Evolutionary conservation across 2,329 filamentous ascomycete species (phyloP), one percentile per base, ranked within the genome.

Genomic region (Zasmidium angulare): DNA sequence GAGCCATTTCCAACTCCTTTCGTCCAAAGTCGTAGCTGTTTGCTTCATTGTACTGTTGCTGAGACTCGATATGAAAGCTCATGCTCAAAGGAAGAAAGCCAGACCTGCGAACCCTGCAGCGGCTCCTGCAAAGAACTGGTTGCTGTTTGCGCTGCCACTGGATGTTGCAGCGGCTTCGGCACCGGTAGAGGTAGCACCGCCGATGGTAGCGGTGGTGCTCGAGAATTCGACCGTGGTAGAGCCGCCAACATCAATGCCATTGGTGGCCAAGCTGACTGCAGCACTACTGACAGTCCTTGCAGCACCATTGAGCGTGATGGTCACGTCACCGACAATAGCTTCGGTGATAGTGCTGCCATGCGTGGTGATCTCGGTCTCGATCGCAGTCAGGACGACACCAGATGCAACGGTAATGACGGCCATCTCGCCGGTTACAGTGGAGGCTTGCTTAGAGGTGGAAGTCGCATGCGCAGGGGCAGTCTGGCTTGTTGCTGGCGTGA

Each of bases 401-500:
- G 55, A 40, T 6, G 43, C 26, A 14, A 65, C 46, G 17, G 64
- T 65, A 26, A 65, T 46, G 24, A 50, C 21, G 23, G 54, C 40
- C 36, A 53, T 21, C 23, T 55, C 36, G 47, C 40, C 54, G 19
- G 50, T 50, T 10, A 50, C 19, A 17, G 57, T 56, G 52, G n/a
- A 50, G 46, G 57, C 43, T 17, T 24, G 21, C 50, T 23, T 26
- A 43, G 47, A 29, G 20, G 54, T 52, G 3, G 58, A 36, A 9
- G 58, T 24, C 19, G 57, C 60, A 21, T 63, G 55, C 23, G 65
- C 64, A 4, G 67, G 64, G 20, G 56, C 58, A 2, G 62, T 67
- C 52, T 61, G 59, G 19, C 55, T 60, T 14, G 31, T 55, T 23
- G 61, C 61, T 10, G 59, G 43, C 1, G 54, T 63, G 2, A 73